Percentiles rank a stretch among this genome's conserved stretches.
phyloP scores from a whole-genome alignment of 2,329 filamentous ascomycete species.

The Aureobasidium sp. region DNA sequence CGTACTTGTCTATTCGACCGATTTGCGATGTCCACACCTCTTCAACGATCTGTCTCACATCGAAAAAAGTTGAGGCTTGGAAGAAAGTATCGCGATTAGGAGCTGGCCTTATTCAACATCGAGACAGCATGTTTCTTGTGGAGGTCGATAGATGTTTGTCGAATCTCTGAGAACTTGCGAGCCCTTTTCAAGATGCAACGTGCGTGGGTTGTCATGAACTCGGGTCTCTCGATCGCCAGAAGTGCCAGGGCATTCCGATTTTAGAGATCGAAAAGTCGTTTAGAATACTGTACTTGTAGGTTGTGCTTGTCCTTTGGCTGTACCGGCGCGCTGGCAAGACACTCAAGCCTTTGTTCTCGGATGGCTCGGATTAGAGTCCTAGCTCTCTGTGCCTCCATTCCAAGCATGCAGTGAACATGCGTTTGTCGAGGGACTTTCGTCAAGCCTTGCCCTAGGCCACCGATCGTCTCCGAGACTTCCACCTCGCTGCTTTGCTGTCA shows the following conservation, averaged over 20 bases:
- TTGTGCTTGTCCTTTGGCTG: slow-evolving; percentile 2
- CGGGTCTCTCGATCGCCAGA: not conserved
- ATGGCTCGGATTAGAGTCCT: not conserved
- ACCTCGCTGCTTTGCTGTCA: not conserved
- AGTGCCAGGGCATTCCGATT: not conserved
- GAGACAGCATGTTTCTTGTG: not conserved
- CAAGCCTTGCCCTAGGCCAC: slow-evolving; percentile 3
- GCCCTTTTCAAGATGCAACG: not conserved
- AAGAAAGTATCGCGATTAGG: not conserved
- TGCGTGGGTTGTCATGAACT: not conserved
- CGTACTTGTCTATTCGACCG: not conserved
- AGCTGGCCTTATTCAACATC: not conserved
- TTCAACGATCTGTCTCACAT: not conserved
- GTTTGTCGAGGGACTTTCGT: slow-evolving; percentile 4
- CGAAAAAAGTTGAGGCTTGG: not conserved
- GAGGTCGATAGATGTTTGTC: not conserved
- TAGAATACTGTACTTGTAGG: not conserved
- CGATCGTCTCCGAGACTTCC: not conserved
- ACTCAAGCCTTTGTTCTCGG: not conserved
- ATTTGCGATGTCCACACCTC: not conserved
- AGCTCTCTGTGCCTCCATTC: slow-evolving; percentile 9
- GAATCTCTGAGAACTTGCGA: not conserved
- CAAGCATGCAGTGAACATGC: slow-evolving; percentile 13
- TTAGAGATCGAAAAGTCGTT: not conserved
- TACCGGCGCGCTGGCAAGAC: not conserved